Evolutionary conservation across 139 green algal species (phyloP).

Genomic region (Ettlia oleoabundans): DNA sequence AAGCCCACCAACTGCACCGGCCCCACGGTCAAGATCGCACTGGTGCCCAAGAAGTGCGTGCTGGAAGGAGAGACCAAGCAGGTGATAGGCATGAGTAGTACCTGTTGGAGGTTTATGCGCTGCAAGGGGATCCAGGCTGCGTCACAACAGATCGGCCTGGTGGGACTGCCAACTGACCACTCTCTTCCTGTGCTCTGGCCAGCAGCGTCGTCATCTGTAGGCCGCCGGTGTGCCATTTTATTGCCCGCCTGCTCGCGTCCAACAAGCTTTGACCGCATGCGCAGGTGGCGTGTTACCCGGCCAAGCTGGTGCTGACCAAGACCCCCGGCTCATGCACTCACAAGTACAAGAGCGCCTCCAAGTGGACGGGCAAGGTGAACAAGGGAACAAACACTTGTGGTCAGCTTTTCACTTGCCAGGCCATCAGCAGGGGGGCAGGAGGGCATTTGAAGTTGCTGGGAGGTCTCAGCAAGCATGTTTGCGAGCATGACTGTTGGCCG

Average conservation of each 20-base stretch:
- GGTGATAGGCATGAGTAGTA: background rate
- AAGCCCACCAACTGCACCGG: slow-evolving; percentile 39
- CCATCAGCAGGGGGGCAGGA: too few species aligned
- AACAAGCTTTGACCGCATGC: background rate
- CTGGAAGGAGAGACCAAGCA: slow-evolving; percentile 28
- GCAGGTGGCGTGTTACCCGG: slow-evolving; percentile 41
- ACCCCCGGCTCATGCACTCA: slow-evolving; percentile 43
- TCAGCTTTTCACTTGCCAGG: too few species aligned
- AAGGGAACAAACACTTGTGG: too few species aligned
- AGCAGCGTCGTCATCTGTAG: background rate
- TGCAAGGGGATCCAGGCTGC: background rate
- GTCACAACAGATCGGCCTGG: background rate
- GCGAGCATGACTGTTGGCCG: background rate
- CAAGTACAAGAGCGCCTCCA: slow-evolving; percentile 31
- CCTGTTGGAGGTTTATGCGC: background rate
- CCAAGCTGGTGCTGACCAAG: slow-evolving; percentile 47
- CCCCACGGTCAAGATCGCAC: slow-evolving; percentile 28
- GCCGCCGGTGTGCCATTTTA: background rate
- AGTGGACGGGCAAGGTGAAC: slow-evolving; percentile 38
- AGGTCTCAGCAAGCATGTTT: too few species aligned
- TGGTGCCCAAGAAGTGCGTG: slow-evolving; percentile 40
- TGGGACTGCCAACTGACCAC: background rate
- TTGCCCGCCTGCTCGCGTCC: background rate
- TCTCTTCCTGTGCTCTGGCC: background rate
- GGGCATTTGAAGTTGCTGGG: background rate